These are phyloP conservation scores for Gossypium sturtianum DNA, from an alignment of 345 rosid species.

Conservation along the genomic window DNA sequence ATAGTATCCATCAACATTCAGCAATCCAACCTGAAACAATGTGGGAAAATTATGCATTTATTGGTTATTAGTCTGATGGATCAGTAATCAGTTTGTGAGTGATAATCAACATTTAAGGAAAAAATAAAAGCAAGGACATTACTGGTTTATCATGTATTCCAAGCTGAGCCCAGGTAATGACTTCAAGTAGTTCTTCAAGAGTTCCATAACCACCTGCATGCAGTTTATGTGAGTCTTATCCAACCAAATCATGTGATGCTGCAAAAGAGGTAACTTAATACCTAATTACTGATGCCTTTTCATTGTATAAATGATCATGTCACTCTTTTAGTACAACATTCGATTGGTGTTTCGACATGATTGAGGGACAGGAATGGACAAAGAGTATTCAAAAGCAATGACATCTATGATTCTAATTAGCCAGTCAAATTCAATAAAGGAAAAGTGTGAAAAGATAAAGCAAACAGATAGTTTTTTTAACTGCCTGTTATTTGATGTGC, in stretches of 20 bases:
- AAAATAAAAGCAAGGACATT: background rate
- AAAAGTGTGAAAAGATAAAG: constrained; percentile 1
- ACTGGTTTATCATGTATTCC: constrained; percentile 99
- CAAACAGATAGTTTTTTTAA: background rate
- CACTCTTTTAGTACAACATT: background rate
- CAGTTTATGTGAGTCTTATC: background rate
- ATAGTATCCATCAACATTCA: constrained; percentile 98
- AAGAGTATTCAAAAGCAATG: constrained; percentile 1
- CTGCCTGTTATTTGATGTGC: constrained; percentile 3
- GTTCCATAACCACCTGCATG: constrained; percentile 93
- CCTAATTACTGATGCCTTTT: background rate
- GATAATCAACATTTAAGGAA: background rate
- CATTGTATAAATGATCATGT: constrained; percentile 13
- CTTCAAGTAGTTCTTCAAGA: constrained; percentile 95
- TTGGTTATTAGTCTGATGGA: constrained; percentile 9
- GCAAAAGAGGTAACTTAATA: constrained; percentile 1
- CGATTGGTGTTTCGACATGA: constrained; percentile 7
- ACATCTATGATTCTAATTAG: constrained; percentile 1
- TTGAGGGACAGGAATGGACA: constrained; percentile 5
- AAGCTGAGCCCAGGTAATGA: constrained; percentile 98
- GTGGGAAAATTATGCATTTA: background rate
- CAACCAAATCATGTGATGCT: constrained; percentile 1
- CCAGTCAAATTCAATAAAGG: background rate
- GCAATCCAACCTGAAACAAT: constrained; percentile 77
- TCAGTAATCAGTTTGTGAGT: background rate